Evolutionary conservation across 2,329 filamentous ascomycete species (phyloP).

Genomic region (Alternaria sp.): DNA sequence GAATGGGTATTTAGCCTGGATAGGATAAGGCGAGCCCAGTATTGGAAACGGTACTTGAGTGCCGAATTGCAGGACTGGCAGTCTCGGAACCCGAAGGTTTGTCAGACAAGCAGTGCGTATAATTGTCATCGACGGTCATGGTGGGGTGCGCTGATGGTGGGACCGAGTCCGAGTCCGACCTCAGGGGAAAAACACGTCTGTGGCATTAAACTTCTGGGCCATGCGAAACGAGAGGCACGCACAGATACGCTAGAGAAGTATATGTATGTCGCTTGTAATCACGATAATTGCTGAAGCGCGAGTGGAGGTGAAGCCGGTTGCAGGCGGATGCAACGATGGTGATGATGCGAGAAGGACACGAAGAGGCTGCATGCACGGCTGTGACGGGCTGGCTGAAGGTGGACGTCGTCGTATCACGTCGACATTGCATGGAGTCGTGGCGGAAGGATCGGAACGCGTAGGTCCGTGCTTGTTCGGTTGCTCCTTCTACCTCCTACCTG

Average conservation of each 20-base stretch:
- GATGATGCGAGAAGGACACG: neutral
- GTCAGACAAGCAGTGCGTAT: neutral
- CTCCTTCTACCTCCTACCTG: constrained; percentile 13
- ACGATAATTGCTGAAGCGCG: neutral
- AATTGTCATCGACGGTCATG: neutral
- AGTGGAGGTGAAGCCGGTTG: neutral
- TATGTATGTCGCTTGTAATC: neutral
- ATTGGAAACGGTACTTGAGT: neutral
- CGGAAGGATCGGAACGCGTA: neutral
- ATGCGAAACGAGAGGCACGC: neutral
- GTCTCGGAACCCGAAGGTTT: neutral
- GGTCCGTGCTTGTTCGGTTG: constrained; percentile 9
- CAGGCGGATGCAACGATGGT: neutral
- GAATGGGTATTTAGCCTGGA: constrained; percentile 7
- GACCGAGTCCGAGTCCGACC: neutral
- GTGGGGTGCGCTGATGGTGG: neutral
- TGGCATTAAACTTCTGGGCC: neutral
- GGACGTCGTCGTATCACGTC: neutral
- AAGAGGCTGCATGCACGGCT: neutral
- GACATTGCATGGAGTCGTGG: neutral
- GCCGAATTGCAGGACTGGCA: neutral
- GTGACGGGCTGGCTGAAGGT: neutral
- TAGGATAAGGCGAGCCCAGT: neutral
- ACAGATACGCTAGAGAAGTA: neutral
- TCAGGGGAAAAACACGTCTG: neutral